Percentiles rank a stretch among this genome's conserved stretches.
These are phyloP conservation scores for Beauveria scarabaeidicola DNA, from an alignment of 2,329 filamentous ascomycete species.

Conservation along the genomic window DNA sequence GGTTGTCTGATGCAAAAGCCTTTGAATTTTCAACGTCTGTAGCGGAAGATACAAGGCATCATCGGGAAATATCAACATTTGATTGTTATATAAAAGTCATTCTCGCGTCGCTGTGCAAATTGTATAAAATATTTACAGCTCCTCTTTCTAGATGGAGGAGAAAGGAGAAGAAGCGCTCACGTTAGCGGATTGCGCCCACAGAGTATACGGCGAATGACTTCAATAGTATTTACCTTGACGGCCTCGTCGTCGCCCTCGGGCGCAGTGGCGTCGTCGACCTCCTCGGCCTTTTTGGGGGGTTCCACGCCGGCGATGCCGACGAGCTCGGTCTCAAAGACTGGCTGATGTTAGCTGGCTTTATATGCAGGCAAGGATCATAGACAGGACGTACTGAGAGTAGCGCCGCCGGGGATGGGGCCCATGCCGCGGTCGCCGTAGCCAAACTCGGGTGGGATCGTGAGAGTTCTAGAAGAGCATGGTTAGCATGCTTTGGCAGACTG, in stretches of 20 bases:
- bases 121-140: constrained; percentile 3
- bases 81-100: neutral
- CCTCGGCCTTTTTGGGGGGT: neutral
- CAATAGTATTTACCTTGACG: constrained; percentile 5
- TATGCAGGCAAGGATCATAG: constrained; percentile 8
- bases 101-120: constrained; percentile 3
- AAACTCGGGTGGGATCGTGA: constrained; percentile 81
- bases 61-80: too few relatives aligned
- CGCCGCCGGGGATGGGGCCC: constrained; percentile 75
- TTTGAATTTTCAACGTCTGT: too few relatives aligned
- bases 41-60: too few relatives aligned
- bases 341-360: constrained; percentile 13
- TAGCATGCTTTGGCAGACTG: constrained; percentile 10
- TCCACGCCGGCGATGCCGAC: constrained; percentile 70
- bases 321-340: constrained; percentile 87
- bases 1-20: too few relatives aligned
- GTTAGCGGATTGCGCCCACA: constrained; percentile 5
- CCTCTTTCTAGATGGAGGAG: constrained; percentile 1
- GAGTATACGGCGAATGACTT: constrained; percentile 2
- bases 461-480: constrained; percentile 40
- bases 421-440: constrained; percentile 71
- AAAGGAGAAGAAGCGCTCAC: neutral
- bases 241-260: constrained; percentile 1
- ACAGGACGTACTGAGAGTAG: constrained; percentile 57
- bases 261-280: neutral